Percentiles rank a stretch among this genome's conserved stretches.
phyloP scores from a whole-genome alignment of 2,329 filamentous ascomycete genomes.

The Venturia oleaginea region DNA sequence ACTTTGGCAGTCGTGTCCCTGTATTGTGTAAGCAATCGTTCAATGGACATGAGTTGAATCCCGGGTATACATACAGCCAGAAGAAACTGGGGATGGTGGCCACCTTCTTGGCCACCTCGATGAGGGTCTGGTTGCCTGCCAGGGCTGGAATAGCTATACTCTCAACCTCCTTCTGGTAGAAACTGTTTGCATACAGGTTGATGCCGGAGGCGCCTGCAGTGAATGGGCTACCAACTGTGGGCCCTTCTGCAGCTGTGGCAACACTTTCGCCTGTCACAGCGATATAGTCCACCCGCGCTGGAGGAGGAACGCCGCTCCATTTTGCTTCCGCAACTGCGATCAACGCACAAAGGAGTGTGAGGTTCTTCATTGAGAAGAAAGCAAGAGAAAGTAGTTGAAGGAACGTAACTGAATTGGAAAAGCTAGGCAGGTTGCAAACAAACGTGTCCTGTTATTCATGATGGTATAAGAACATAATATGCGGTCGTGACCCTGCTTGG shows the following conservation, averaged over 20 bases:
- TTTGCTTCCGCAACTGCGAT: neutral
- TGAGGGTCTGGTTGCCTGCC: conserved; percentile 33
- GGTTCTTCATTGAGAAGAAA: neutral
- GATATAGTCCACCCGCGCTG: neutral
- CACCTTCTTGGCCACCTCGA: conserved; percentile 39
- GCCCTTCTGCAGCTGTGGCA: conserved; percentile 5
- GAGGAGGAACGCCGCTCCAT: neutral
- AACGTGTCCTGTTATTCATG: neutral
- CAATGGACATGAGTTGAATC: too few species aligned
- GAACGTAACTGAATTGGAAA: neutral
- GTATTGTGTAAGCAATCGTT: neutral
- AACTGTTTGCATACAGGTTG: conserved; percentile 43
- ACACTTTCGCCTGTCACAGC: neutral
- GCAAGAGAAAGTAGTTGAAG: neutral
- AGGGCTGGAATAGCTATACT: conserved; percentile 53
- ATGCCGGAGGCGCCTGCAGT: conserved; percentile 33
- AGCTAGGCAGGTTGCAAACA: neutral
- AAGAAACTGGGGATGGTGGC: conserved; percentile 44
- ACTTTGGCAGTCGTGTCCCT: conserved; percentile 43
- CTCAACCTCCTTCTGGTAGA: conserved; percentile 45
- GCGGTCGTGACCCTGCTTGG: neutral
- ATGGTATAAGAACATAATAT: neutral
- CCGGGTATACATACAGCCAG: conserved; percentile 36
- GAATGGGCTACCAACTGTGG: neutral
- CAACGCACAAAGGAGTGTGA: conserved; percentile 1